phyloP scores from a whole-genome alignment of 495 filamentous ascomycete species.

The Aspergillus ellipticus region DNA sequence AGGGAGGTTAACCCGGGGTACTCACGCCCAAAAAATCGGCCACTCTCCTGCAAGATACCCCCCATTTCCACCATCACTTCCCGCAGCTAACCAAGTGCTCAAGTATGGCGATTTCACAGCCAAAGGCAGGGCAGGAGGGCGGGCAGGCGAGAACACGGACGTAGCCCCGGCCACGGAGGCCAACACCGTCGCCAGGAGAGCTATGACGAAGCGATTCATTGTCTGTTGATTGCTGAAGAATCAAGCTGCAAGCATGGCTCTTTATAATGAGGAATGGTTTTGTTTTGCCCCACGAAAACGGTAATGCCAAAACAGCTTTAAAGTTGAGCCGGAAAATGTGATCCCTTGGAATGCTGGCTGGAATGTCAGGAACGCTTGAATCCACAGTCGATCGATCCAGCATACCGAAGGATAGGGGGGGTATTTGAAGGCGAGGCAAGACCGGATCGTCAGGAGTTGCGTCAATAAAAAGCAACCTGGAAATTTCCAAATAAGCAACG shows the following conservation, averaged over 20 bases:
- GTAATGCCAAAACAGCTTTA: conserved; percentile 8
- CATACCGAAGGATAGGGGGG: conserved; percentile 14
- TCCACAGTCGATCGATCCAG: conserved; percentile 20
- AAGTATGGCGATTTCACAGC: conserved; percentile 58
- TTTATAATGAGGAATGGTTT: neutral
- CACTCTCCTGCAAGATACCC: conserved; percentile 57
- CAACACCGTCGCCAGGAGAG: conserved; percentile 24
- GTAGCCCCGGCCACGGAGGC: conserved; percentile 24
- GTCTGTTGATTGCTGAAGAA: conserved; percentile 12
- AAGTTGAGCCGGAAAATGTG: conserved; percentile 11
- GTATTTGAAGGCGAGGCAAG: conserved; percentile 11
- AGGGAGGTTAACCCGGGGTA: conserved; percentile 1
- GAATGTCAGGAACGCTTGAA: conserved; percentile 35
- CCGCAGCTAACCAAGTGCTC: conserved; percentile 52
- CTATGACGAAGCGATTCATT: conserved; percentile 29
- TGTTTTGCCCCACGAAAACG: conserved; percentile 12
- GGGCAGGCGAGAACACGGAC: conserved; percentile 52
- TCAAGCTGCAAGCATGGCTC: conserved; percentile 23
- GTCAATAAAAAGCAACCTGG: conserved; percentile 8
- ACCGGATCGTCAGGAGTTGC: conserved; percentile 2
- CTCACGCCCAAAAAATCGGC: conserved; percentile 55
- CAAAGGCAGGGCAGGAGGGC: conserved; percentile 53
- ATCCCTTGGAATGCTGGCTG: conserved; percentile 28
- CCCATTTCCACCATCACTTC: conserved; percentile 52
- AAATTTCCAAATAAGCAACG: conserved; percentile 8